Evolutionary conservation across 441 rosid genomes (phyloP).

Genomic region (Syzygium syzygioides): DNA sequence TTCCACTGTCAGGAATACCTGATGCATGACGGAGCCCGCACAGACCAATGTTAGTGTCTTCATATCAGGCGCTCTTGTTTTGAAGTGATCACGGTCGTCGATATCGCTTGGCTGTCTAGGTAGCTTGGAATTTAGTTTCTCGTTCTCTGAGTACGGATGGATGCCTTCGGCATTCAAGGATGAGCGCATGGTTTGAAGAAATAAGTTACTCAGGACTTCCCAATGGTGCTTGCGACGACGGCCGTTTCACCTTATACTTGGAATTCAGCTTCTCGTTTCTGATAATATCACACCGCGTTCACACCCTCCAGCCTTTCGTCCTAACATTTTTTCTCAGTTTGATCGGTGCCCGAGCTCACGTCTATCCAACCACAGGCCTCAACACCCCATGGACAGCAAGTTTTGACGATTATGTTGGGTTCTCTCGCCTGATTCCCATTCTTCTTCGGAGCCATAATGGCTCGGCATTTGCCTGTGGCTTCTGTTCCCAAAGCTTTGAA

Average conservation of each 20-base stretch:
- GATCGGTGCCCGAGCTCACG: neutral
- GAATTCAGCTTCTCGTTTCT: neutral
- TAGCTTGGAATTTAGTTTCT: neutral
- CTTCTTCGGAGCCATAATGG: neutral
- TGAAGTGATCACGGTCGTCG: rapidly evolving
- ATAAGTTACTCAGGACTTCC: neutral
- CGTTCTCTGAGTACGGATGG: neutral
- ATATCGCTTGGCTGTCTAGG: neutral
- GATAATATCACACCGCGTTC: neutral
- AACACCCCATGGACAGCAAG: neutral
- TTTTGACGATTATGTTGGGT: neutral
- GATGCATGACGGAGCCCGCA: neutral
- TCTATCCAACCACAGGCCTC: neutral
- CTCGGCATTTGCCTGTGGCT: neutral
- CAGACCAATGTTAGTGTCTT: neutral
- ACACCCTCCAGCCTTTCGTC: neutral
- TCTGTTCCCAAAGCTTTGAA: neutral
- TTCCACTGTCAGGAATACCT: too few species aligned
- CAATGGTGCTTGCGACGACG: neutral
- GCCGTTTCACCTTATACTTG: neutral
- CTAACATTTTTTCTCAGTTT: neutral
- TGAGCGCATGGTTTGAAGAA: neutral
- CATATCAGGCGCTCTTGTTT: neutral
- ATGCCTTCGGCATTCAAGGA: neutral
- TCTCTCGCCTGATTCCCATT: neutral